These are phyloP conservation scores for Epichloe baconii DNA, from an alignment of 2,329 filamentous ascomycete genomes.

Conservation along the genomic window DNA sequence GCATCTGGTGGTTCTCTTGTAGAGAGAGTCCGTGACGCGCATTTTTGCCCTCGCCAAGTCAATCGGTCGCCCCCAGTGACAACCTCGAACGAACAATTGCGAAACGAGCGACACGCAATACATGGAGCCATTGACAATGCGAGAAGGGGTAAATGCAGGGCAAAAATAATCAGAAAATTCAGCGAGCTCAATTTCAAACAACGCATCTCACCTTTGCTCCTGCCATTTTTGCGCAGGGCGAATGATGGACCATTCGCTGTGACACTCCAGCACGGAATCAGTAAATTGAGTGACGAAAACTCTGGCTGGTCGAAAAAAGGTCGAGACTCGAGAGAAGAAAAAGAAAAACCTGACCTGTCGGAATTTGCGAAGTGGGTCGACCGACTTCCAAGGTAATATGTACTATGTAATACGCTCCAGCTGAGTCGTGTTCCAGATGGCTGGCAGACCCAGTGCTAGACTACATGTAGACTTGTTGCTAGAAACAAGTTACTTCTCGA, in stretches of 20 bases:
- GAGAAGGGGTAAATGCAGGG: background rate
- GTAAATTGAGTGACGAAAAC: background rate
- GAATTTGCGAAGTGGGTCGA: background rate
- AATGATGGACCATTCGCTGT: background rate
- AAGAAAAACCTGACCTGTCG: constrained; percentile 2
- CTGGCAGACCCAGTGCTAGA: too few species aligned
- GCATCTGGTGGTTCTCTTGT: background rate
- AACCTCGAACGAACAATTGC: background rate
- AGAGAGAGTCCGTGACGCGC: too few species aligned
- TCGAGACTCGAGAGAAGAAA: background rate
- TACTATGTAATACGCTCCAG: too few species aligned
- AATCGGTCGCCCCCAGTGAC: constrained; percentile 1
- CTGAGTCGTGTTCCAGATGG: too few species aligned
- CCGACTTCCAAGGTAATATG: too few species aligned
- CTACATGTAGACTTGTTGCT: background rate
- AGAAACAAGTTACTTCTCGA: background rate
- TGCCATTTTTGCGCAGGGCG: constrained; percentile 8
- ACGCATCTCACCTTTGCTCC: constrained; percentile 9
- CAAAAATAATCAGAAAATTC: background rate
- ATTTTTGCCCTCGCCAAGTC: background rate
- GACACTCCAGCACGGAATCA: constrained; percentile 1
- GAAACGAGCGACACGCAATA: background rate
- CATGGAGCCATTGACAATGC: background rate
- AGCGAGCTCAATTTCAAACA: background rate
- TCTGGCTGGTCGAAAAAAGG: background rate